A percentile compares a stretch with the other conserved stretches of the same genome.
Evolutionary conservation across 805 yeast species (phyloP).

Genomic region (Jamesozyma spencerorum): DNA sequence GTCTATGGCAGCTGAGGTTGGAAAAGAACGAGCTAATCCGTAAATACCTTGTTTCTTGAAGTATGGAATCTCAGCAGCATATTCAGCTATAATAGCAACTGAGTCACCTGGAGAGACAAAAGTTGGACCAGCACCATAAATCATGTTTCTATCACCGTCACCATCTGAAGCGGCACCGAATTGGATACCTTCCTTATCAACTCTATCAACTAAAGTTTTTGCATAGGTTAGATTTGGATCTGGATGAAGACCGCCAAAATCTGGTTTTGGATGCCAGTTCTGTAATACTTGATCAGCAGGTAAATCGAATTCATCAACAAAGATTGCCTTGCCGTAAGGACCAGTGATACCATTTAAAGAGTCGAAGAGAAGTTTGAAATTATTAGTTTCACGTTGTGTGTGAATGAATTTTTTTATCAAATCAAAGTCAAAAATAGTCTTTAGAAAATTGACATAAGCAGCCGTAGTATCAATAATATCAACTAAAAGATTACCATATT

Average conservation of each 20-base stretch:
- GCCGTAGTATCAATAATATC: conserved; percentile 77
- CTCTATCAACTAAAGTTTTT: conserved; percentile 70
- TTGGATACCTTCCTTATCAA: conserved; percentile 71
- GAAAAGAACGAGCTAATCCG: conserved; percentile 96
- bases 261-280: conserved; percentile 71
- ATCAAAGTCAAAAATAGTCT: conserved; percentile 78
- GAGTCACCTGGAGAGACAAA: conserved; percentile 98
- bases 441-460: conserved; percentile 71
- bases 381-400: conserved; percentile 37
- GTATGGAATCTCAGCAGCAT: conserved; percentile 87
- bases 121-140: conserved; percentile 79
- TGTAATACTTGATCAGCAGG: conserved; percentile 57
- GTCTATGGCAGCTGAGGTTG: conserved; percentile 91
- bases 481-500: conserved; percentile 54
- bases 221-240: conserved; percentile 97
- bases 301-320: conserved; percentile 75
- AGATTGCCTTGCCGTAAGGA: conserved; percentile 82
- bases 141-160: conserved; percentile 98
- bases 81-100: conserved; percentile 94
- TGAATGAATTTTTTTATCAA: conserved; percentile 64
- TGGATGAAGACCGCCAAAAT: conserved; percentile 96
- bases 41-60: conserved; percentile 75
- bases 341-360: conserved; percentile 95
- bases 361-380: conserved; percentile 75
- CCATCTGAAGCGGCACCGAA: conserved; percentile 99